Conservation (phyloP, 2,329 filamentous ascomycete genomes). For the Fusarium sulawesiense region DNA sequence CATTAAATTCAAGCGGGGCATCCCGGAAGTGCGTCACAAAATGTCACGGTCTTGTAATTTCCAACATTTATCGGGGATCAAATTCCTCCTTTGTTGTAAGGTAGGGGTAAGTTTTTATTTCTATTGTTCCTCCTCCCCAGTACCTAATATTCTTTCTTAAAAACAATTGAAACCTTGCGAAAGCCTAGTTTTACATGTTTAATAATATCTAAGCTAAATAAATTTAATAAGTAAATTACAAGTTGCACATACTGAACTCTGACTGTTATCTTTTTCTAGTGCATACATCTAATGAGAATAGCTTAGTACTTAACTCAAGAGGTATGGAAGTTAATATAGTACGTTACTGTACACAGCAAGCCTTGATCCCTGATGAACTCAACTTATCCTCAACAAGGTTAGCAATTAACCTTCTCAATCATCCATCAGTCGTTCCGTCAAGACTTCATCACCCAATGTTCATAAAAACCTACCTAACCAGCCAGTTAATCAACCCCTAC, state of each 20-base stretch:
- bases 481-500: background rate
- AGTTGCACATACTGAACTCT: background rate
- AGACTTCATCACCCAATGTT: background rate
- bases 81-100: slow-evolving; percentile 1
- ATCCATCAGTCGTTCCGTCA: background rate
- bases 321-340: background rate
- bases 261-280: background rate
- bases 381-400: background rate
- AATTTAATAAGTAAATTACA: background rate
- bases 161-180: background rate
- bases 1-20: slow-evolving; percentile 38
- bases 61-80: background rate
- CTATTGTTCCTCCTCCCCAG: background rate
- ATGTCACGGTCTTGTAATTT: slow-evolving; percentile 19
- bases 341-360: background rate
- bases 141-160: background rate
- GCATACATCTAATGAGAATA: background rate
- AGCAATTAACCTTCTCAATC: background rate
- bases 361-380: background rate
- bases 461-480: background rate
- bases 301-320: background rate
- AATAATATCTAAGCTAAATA: background rate
- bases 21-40: slow-evolving; percentile 33
- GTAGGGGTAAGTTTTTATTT: background rate
- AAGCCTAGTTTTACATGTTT: background rate